A percentile compares a stretch with the other conserved stretches of the same genome.
Conservation (phyloP, 352 stramenopile species). For the Globisporangium recalcitrans region DNA sequence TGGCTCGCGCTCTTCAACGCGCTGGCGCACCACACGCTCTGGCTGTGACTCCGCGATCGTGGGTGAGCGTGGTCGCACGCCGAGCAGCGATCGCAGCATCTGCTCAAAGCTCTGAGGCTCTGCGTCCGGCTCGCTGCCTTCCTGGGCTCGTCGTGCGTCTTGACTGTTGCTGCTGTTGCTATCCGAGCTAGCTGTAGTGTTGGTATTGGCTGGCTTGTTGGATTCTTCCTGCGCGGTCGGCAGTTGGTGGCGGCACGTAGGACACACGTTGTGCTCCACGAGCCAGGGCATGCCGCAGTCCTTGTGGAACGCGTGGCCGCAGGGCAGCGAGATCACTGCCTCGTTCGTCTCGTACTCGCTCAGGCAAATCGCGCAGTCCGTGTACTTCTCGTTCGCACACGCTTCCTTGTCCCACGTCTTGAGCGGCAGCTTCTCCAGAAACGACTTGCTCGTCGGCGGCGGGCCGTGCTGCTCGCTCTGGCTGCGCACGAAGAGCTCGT, state of each 20-base stretch:
- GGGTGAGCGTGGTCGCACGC: slow-evolving; percentile 32
- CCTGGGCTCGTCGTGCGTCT: background rate
- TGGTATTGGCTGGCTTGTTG: slow-evolving; percentile 1
- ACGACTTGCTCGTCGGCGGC: slow-evolving; percentile 60
- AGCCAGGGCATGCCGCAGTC: slow-evolving; percentile 76
- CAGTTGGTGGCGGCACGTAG: slow-evolving; percentile 63
- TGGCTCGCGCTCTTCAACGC: slow-evolving; percentile 27
- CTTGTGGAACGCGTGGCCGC: slow-evolving; percentile 74
- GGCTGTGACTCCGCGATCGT: slow-evolving; percentile 13
- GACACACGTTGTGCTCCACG: slow-evolving; percentile 71
- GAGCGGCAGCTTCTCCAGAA: slow-evolving; percentile 58
- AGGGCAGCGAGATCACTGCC: slow-evolving; percentile 58
- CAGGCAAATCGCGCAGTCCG: slow-evolving; percentile 72
- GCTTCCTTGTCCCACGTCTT: slow-evolving; percentile 47
- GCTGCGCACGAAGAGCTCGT: slow-evolving; percentile 62
- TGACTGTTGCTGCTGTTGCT: background rate
- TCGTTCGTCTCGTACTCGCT: slow-evolving; percentile 69
- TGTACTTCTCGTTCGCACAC: slow-evolving; percentile 44
- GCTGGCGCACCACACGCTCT: slow-evolving; percentile 51
- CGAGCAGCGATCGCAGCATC: slow-evolving; percentile 16
- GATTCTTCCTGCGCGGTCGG: slow-evolving; percentile 27
- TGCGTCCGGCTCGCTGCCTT: slow-evolving; percentile 15
- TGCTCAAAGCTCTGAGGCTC: slow-evolving; percentile 25
- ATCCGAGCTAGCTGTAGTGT: background rate
- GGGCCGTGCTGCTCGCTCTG: slow-evolving; percentile 59